Percentiles rank a stretch among this genome's conserved stretches.
These are phyloP conservation scores for Diaporthe longicolla DNA, from an alignment of 2,329 filamentous ascomycete genomes.

Conservation along the genomic window DNA sequence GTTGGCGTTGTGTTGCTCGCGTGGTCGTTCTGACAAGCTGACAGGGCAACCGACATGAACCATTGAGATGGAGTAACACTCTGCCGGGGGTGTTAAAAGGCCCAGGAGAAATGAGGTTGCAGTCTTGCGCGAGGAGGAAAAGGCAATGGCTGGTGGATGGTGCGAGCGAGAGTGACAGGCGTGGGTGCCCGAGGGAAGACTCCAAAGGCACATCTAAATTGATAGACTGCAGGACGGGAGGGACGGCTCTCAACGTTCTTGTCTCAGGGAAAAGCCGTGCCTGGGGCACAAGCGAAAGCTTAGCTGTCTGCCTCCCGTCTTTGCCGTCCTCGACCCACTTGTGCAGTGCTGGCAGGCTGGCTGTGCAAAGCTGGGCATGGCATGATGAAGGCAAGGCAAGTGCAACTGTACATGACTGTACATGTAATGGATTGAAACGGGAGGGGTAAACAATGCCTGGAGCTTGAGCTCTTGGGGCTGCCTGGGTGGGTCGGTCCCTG, in stretches of 20 bases:
- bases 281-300: constrained; percentile 23
- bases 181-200: too few relatives aligned
- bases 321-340: background rate
- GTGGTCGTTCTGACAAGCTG: background rate
- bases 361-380: background rate
- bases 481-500: constrained; percentile 14
- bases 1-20: background rate
- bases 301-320: background rate
- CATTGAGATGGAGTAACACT: background rate
- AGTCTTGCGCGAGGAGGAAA: background rate
- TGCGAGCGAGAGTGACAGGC: background rate
- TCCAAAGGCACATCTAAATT: background rate
- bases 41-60: constrained; percentile 1
- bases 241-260: constrained; percentile 11
- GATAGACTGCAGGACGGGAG: background rate
- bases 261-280: background rate
- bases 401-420: background rate
- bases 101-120: constrained; percentile 11
- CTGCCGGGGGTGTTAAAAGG: background rate
- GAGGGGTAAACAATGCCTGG: constrained; percentile 21
- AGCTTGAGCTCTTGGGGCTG: constrained; percentile 12
- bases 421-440: constrained; percentile 18
- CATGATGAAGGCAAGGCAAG: background rate
- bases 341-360: background rate
- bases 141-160: constrained; percentile 13